These are phyloP conservation scores for Sugiyamaella japonica DNA, from an alignment of 1,139 yeast genomes.

Conservation along the genomic window DNA sequence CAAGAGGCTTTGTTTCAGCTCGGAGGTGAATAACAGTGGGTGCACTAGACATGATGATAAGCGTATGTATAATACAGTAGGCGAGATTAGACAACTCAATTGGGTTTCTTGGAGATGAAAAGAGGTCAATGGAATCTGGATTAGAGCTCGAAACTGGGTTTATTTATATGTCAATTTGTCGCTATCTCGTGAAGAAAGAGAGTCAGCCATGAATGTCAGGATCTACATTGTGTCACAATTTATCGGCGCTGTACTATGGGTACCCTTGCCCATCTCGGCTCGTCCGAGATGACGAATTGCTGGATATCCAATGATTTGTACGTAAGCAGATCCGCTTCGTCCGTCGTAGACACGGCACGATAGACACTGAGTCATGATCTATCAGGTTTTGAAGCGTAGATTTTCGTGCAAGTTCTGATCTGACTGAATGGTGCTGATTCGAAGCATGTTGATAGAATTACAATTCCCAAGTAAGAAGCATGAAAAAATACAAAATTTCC, in stretches of 20 bases:
- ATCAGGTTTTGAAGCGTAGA: too few species aligned
- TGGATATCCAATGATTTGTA: too few species aligned
- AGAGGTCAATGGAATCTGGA: background rate
- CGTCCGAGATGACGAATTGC: background rate
- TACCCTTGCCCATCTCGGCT: slow-evolving; percentile 7
- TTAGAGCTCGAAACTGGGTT: background rate
- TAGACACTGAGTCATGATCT: background rate
- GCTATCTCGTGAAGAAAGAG: slow-evolving; percentile 7
- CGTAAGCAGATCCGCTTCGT: background rate
- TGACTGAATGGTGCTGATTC: too few species aligned
- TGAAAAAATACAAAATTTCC: too few species aligned
- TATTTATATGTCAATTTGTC: slow-evolving; percentile 5
- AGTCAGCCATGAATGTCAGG: slow-evolving; percentile 1
- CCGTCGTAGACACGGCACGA: background rate
- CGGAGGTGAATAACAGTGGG: slow-evolving; percentile 62
- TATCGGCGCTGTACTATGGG: background rate
- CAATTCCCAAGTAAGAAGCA: too few species aligned
- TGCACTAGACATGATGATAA: background rate
- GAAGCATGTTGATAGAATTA: too few species aligned
- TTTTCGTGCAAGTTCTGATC: too few species aligned
- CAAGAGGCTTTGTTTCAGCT: slow-evolving; percentile 96
- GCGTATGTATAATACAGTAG: background rate
- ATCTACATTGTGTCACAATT: background rate
- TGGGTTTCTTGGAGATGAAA: background rate
- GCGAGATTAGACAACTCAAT: background rate